Evolutionary conservation across 768 basidiomycete species (phyloP), one percentile per base, ranked within the genome.

Genomic region (Boletus coccyginus): DNA sequence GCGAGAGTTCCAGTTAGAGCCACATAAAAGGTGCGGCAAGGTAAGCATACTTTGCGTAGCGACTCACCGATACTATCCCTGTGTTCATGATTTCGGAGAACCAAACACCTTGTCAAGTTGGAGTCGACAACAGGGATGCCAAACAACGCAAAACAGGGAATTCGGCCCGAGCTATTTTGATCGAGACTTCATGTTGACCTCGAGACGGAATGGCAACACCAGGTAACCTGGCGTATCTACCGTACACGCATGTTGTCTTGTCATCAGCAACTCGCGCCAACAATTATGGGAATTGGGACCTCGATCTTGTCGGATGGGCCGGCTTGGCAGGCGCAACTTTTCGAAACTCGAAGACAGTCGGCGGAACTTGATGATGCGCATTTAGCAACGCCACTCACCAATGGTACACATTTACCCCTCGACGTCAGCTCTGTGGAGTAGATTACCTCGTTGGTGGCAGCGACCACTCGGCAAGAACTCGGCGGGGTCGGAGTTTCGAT

Each of bases 151-250:
- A 43, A 13, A 51, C 38, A 40, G 42, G 33, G 32, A 50, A 40
- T 21, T 27, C 27, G 27, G 21, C 10, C 43, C 44, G 53, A 52
- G 53, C 43, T n/a, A 33, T 45, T 39, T 42, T 41, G 46, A 51
- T 45, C 32, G 46, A 48, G 45, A 17, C 7, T 21, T 21, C n/a
- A 1, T 9, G 10, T 31, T 45, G 41, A n/a, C 36, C 24, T 47
- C 49, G 47, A 49, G 40, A 12, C n/a, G 39, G 35, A 45, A 50
- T 27, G 48, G 27, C 35, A 17, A 39, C 14, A 32, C 39, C 45
- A 47, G 59, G 52, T 60, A 32, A 32, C 39, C 42, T 50, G 59
- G 52, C 63, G 24, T 17, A 9, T 44, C 14, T 44, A 31, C 29
- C 29, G 39, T 14, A n/a, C 16, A 21, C 29, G 9, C 10, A 38